Evolutionary conservation across 768 basidiomycete genomes (phyloP).

Genomic region (Collybia mongolica): DNA sequence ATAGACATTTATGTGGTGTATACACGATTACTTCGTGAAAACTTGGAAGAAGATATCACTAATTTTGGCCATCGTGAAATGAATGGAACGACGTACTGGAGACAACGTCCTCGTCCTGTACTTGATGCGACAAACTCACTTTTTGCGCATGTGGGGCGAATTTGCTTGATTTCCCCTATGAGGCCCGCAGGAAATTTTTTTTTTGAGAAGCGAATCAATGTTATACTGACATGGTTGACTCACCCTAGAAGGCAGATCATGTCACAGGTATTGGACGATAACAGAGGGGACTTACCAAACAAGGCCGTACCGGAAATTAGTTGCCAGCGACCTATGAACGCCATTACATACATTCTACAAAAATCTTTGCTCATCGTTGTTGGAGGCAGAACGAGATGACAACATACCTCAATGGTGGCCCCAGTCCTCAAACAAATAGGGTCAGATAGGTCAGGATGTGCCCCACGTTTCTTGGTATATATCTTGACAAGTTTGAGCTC

Average conservation of each 20-base stretch:
- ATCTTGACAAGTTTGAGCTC: conserved; percentile 83
- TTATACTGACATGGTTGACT: conserved; percentile 6
- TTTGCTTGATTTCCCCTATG: conserved; percentile 89
- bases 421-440: conserved; percentile 90
- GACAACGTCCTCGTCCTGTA: conserved; percentile 87
- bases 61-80: neutral
- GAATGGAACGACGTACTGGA: conserved; percentile 58
- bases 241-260: conserved; percentile 19
- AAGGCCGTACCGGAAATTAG: conserved; percentile 92
- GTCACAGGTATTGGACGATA: neutral
- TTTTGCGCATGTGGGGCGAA: conserved; percentile 94
- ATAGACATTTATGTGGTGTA: too few species aligned
- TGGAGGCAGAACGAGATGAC: neutral
- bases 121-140: conserved; percentile 79
- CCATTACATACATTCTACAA: conserved; percentile 84
- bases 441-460: conserved; percentile 86
- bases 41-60: conserved; percentile 12
- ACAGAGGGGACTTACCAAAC: conserved; percentile 66
- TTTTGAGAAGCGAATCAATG: neutral
- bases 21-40: conserved; percentile 25
- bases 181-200: neutral
- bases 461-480: conserved; percentile 98
- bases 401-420: conserved; percentile 82
- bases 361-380: too few species aligned
- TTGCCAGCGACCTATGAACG: conserved; percentile 84